Evolutionary conservation across 805 yeast species (phyloP).

Genomic region (Sungouiella blattae): DNA sequence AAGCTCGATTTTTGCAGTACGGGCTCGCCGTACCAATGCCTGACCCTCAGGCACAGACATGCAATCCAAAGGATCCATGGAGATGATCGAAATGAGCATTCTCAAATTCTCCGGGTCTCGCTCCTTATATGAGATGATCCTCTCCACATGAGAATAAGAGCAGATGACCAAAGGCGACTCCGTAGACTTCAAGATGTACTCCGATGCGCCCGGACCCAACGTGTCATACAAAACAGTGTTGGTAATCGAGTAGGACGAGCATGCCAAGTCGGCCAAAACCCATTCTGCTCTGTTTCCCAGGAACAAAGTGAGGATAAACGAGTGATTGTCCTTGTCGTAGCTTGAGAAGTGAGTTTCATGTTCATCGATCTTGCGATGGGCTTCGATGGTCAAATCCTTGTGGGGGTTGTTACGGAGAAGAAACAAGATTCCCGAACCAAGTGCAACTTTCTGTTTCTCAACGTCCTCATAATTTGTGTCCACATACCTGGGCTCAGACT

Average conservation of each 20-base stretch:
- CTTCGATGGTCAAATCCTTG: constrained; percentile 13
- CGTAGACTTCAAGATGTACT: constrained; percentile 32
- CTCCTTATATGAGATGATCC: constrained; percentile 10
- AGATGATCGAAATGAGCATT: constrained; percentile 20
- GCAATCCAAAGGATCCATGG: constrained; percentile 26
- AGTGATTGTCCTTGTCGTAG: constrained; percentile 12
- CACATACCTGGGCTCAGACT: constrained; percentile 29
- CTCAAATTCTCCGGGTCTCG: constrained; percentile 11
- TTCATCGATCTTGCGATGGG: constrained; percentile 21
- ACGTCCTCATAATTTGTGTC: constrained; percentile 29
- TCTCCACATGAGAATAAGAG: constrained; percentile 8
- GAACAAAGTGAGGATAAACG: constrained; percentile 53
- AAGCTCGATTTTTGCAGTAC: constrained; percentile 14
- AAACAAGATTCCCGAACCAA: constrained; percentile 41
- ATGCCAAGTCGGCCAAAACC: constrained; percentile 65
- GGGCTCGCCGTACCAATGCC: constrained; percentile 30
- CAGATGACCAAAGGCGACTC: constrained; percentile 55
- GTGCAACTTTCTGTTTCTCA: constrained; percentile 23
- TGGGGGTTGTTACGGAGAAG: constrained; percentile 19
- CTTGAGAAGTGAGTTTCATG: constrained; percentile 10
- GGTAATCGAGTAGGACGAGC: constrained; percentile 30
- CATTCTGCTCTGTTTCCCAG: constrained; percentile 64
- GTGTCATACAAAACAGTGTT: constrained; percentile 41
- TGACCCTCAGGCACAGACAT: constrained; percentile 8
- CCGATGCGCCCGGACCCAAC: constrained; percentile 33